A percentile compares a stretch with the other conserved stretches of the same genome.
These are phyloP conservation scores for Globisporangium lucens DNA, from an alignment of 352 stramenopile genomes.

Conservation along the genomic window DNA sequence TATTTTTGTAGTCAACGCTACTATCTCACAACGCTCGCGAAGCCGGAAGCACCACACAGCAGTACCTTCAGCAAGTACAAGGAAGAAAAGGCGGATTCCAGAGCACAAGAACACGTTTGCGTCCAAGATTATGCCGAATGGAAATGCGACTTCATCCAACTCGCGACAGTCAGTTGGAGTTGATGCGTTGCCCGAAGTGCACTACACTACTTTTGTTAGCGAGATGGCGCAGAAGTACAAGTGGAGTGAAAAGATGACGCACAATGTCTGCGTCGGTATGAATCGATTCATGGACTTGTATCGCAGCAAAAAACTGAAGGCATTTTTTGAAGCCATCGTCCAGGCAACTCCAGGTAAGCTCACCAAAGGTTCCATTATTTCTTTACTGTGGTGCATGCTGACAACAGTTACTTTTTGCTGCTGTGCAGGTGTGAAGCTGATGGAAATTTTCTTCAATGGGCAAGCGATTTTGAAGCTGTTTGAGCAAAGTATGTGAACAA, in stretches of 20 bases:
- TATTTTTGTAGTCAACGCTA: conserved; percentile 4
- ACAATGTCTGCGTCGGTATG: conserved; percentile 35
- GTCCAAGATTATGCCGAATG: neutral
- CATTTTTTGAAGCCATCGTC: conserved; percentile 35
- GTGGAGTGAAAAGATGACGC: conserved; percentile 33
- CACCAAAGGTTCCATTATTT: neutral
- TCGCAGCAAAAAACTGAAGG: conserved; percentile 32
- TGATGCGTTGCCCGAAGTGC: neutral
- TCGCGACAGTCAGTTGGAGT: neutral
- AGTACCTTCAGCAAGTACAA: neutral
- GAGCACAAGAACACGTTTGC: neutral
- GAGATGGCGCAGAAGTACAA: conserved; percentile 32
- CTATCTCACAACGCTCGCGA: neutral
- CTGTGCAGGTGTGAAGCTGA: conserved; percentile 29
- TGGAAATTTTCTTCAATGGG: conserved; percentile 27
- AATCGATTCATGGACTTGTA: conserved; percentile 40
- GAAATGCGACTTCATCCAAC: neutral
- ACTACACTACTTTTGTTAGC: conserved; percentile 32
- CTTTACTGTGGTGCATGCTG: conserved; percentile 2
- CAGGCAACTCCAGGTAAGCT: conserved; percentile 33
- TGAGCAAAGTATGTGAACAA: conserved; percentile 32
- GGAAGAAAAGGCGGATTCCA: conserved; percentile 7
- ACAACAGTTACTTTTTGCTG: neutral
- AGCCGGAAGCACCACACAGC: neutral
- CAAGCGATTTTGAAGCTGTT: conserved; percentile 42